Percentiles rank a stretch among this genome's conserved stretches.
phyloP scores from a whole-genome alignment of 495 filamentous ascomycete species.

The Tuber magnatum region DNA sequence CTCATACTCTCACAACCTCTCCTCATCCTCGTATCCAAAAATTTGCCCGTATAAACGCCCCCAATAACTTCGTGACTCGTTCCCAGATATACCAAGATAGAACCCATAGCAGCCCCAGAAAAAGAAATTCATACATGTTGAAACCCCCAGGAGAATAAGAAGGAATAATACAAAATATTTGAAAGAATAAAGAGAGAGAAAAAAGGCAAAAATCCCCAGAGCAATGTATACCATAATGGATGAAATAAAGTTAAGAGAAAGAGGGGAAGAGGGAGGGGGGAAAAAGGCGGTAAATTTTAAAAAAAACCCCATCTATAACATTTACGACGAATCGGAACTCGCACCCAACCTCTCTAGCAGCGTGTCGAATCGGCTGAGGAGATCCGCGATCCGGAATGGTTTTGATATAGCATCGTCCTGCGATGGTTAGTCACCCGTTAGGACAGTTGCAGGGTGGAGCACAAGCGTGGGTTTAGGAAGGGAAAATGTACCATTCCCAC shows the following conservation, averaged over 20 bases:
- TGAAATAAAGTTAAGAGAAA: not conserved
- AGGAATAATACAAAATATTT: not conserved
- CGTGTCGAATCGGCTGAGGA: constrained; percentile 45
- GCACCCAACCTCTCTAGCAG: constrained; percentile 11
- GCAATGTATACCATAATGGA: not conserved
- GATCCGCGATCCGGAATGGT: constrained; percentile 65
- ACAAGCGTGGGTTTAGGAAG: not conserved
- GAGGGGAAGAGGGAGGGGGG: not conserved
- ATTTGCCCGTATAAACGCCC: not conserved
- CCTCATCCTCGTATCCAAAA: not conserved
- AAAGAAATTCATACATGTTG: not conserved
- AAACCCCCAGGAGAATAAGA: not conserved
- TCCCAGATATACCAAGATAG: not conserved
- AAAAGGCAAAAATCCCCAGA: not conserved
- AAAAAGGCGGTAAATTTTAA: not conserved
- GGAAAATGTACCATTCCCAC: constrained; percentile 57
- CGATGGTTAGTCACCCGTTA: not conserved
- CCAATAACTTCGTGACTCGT: not conserved
- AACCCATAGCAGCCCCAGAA: not conserved
- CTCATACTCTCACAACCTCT: not conserved
- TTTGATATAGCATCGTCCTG: constrained; percentile 67
- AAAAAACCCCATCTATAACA: not conserved
- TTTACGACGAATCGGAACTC: not conserved
- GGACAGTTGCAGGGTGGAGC: not conserved
- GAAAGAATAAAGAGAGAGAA: not conserved